Percentiles rank a stretch among this genome's conserved stretches.
Evolutionary conservation across 2,329 filamentous ascomycete genomes (phyloP).

Genomic region (Talaromyces atroroseus): DNA sequence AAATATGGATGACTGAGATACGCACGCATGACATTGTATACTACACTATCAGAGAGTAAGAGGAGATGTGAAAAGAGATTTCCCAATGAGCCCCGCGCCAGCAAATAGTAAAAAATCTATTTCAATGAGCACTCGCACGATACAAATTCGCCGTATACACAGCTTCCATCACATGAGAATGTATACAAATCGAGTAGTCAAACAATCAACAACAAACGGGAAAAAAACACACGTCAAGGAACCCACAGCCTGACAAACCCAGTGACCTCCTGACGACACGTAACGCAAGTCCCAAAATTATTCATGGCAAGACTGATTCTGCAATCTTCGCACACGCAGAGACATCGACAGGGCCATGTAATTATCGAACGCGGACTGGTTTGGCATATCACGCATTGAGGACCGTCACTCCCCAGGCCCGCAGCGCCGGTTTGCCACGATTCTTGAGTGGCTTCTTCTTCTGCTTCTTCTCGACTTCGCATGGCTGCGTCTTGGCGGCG

Average conservation of each 20-base stretch:
- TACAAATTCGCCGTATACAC: background rate
- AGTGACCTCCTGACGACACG: slow-evolving; percentile 79
- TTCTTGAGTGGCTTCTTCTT: background rate
- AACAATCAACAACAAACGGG: background rate
- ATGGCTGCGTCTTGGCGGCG: slow-evolving; percentile 37
- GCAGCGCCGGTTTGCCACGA: slow-evolving; percentile 66
- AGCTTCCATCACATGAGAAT: background rate
- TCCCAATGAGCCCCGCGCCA: background rate
- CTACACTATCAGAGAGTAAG: background rate
- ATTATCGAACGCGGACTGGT: slow-evolving; percentile 79
- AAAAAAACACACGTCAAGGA: slow-evolving; percentile 42
- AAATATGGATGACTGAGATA: background rate
- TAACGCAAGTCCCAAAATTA: slow-evolving; percentile 95
- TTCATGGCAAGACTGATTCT: slow-evolving; percentile 90
- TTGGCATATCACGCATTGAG: slow-evolving; percentile 92
- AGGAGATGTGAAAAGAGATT: background rate
- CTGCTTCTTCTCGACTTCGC: slow-evolving; percentile 19
- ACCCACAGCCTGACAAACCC: slow-evolving; percentile 92
- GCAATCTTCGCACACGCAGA: slow-evolving; percentile 93
- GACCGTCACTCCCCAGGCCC: slow-evolving; percentile 67
- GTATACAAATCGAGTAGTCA: background rate
- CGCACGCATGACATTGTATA: background rate
- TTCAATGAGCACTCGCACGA: background rate
- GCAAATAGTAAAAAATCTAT: background rate
- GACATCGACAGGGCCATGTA: slow-evolving; percentile 92